Evolutionary conservation across 2,329 filamentous ascomycete species (phyloP).

Genomic region (Trichoderma cornu-damae): DNA sequence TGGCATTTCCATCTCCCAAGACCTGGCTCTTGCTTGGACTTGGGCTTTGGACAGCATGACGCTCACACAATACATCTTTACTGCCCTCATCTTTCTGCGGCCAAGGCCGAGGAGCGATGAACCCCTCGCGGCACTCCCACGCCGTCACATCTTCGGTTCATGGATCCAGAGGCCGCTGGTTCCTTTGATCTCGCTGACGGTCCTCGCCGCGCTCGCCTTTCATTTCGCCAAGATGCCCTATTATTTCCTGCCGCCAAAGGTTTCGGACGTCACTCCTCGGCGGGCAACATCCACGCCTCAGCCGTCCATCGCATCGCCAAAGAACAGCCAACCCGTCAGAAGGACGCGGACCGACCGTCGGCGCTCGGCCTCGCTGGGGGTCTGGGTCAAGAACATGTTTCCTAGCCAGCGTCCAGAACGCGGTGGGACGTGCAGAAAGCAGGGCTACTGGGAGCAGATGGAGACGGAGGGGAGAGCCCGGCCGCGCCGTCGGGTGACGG

Average conservation of each 20-base stretch:
- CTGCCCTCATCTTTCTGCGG: not conserved
- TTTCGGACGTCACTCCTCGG: slow-evolving; percentile 21
- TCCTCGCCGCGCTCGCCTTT: not conserved
- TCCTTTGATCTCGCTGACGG: not conserved
- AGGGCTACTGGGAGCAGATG: slow-evolving; percentile 28
- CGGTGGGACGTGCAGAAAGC: slow-evolving; percentile 42
- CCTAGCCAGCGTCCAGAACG: slow-evolving; percentile 47
- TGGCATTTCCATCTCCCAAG: not conserved
- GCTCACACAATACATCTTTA: slow-evolving; percentile 5
- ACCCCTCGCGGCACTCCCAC: not conserved
- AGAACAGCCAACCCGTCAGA: not conserved
- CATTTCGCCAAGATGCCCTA: slow-evolving; percentile 22
- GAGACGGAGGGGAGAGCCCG: slow-evolving; percentile 13
- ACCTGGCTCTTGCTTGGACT: not conserved
- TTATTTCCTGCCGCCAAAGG: slow-evolving; percentile 23
- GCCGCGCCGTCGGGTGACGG: slow-evolving; percentile 15
- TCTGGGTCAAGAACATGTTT: slow-evolving; percentile 42
- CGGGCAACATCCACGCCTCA: not conserved
- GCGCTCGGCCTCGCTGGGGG: slow-evolving; percentile 30
- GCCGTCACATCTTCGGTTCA: not conserved
- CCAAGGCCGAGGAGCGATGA: slow-evolving; percentile 3
- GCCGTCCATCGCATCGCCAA: not conserved
- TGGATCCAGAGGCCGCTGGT: not conserved
- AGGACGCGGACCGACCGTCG: slow-evolving; percentile 1
- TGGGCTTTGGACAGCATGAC: not conserved